These are phyloP conservation scores for Caryopteris hybrid DNA, from an alignment of 305 asterid species.

Conservation along the genomic window DNA sequence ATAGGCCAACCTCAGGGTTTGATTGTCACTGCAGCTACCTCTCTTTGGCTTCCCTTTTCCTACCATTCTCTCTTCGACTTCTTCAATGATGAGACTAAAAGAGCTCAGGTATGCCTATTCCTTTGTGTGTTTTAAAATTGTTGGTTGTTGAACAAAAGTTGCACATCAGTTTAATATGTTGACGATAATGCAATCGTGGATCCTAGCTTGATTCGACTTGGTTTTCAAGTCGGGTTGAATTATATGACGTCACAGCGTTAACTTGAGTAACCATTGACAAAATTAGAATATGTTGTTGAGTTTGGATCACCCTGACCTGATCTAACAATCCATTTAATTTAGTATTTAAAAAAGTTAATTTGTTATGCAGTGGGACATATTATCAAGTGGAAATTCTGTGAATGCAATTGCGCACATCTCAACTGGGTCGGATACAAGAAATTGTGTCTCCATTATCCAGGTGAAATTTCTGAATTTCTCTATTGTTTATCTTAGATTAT, in stretches of 20 bases:
- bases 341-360: neutral
- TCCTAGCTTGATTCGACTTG: no score
- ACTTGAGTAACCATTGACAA: no score
- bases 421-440: slow-evolving; percentile 49
- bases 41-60: slow-evolving; percentile 48
- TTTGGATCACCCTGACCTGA: no score
- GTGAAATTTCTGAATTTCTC: slow-evolving; percentile 11
- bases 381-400: slow-evolving; percentile 35
- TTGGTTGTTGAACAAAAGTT: no score
- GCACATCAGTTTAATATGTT: no score
- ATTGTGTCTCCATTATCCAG: slow-evolving; percentile 47
- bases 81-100: slow-evolving; percentile 37
- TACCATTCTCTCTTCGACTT: slow-evolving; percentile 34
- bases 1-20: slow-evolving; percentile 32
- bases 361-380: slow-evolving; percentile 56
- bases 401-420: slow-evolving; percentile 41
- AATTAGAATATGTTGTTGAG: no score
- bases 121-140: neutral
- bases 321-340: no score
- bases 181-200: no score
- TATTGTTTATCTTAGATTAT: no score
- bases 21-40: slow-evolving; percentile 40
- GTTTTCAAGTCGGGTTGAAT: no score
- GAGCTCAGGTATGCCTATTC: slow-evolving; percentile 36
- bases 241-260: no score